phyloP scores from a whole-genome alignment of 192 early-diverging fungal genomes.

The Umbelopsis isabellina region DNA sequence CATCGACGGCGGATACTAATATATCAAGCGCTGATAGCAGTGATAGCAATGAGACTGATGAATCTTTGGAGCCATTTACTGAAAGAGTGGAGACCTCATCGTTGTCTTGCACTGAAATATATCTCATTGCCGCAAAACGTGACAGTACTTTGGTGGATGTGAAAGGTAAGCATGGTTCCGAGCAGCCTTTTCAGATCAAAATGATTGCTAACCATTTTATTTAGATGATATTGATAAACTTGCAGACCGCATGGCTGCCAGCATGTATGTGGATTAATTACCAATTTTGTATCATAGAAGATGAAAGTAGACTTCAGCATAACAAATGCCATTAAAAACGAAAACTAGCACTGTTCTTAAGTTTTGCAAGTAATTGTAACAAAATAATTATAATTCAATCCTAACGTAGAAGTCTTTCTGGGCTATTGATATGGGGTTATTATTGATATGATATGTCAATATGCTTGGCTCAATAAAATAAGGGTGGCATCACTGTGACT shows the following conservation, averaged over 20 bases:
- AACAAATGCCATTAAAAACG: neutral
- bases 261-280: conserved; percentile 19
- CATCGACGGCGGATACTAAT: neutral
- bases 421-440: too few species aligned
- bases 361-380: neutral
- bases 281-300: conserved; percentile 12
- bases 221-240: conserved; percentile 17
- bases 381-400: neutral
- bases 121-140: conserved; percentile 61
- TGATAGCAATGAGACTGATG: conserved; percentile 4
- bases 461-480: too few species aligned
- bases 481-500: too few species aligned
- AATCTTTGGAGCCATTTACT: neutral
- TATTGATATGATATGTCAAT: too few species aligned
- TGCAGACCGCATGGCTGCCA: conserved; percentile 2
- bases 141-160: conserved; percentile 56
- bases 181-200: too few species aligned
- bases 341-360: too few species aligned
- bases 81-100: neutral
- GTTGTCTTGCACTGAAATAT: conserved; percentile 45
- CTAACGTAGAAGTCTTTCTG: too few species aligned
- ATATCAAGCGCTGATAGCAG: neutral
- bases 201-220: too few species aligned
- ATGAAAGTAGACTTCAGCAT: neutral
- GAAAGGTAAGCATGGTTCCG: conserved; percentile 44